Evolutionary conservation across 495 filamentous ascomycete genomes (phyloP), one percentile per base, ranked within the genome.

Genomic region (Xylaria nigripes): DNA sequence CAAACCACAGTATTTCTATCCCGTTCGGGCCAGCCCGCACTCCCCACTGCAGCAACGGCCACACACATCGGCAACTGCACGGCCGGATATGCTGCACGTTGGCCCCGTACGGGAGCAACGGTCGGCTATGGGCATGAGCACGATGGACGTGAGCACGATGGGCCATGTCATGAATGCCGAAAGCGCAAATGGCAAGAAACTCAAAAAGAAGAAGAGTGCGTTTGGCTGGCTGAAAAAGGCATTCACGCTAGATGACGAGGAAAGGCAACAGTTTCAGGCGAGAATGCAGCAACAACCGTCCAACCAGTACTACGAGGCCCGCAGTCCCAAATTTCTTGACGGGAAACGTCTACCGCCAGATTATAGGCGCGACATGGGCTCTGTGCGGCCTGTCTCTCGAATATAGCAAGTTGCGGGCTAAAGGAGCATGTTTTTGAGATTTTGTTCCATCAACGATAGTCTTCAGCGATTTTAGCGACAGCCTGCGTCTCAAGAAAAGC

Each of bases 221-320:
- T 81, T 81, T 50, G 76, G 77, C 15, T 81, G 78, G 78, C 62
- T 81, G 22, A 81, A 79, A 62, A 81, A 81, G 65, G 77, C 77
- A 18, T 81, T 81, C 30, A 70, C 72, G 3, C 63, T 81, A 24
- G 77, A 78, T 44, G 78, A 81, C 13, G 78, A 81, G 58, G 78
- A 81, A 56, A 70, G 72, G 16, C 67, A 69, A 10, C 71, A 72
- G 36, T 81, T 80, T 43, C 76, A 79, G 50, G 66, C 68, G 32
- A 70, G 68, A 55, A 72, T 66, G 59, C 63, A 60, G 21, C 66
- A 71, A 49, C 66, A 72, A 57, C 34, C 54, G 19, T 55, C 52
- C 25, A 72, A 74, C 44, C 67, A 62, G 6, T 77, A 77, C 30
- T 73, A 75, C 21, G 68, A 72, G 40, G 59, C 55, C 12, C 64